phyloP scores from a whole-genome alignment of 2,329 filamentous ascomycete species.

The Cercospora zeina region DNA sequence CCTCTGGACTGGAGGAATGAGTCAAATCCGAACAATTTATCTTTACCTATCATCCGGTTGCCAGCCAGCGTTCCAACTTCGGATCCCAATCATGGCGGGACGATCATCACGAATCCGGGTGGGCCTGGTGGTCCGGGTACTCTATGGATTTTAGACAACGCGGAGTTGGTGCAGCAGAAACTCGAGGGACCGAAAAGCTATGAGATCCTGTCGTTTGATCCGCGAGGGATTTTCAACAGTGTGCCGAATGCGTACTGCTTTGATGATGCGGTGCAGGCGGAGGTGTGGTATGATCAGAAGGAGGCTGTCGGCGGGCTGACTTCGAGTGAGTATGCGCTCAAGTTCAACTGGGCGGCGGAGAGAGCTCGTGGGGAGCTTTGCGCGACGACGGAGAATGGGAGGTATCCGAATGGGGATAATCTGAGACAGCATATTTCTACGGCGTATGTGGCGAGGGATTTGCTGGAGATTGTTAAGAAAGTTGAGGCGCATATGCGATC shows the following conservation, averaged over 20 bases:
- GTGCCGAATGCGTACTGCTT: conserved; percentile 42
- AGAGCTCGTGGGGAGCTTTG: conserved; percentile 40
- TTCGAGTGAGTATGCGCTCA: conserved; percentile 27
- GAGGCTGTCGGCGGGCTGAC: conserved; percentile 23
- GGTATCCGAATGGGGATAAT: conserved; percentile 32
- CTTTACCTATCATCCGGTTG: conserved; percentile 48
- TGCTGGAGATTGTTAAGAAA: conserved; percentile 21
- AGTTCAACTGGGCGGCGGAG: conserved; percentile 42
- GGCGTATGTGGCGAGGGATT: conserved; percentile 19
- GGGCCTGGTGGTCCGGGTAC: conserved; percentile 46
- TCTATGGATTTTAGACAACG: conserved; percentile 25
- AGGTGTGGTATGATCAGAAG: conserved; percentile 38
- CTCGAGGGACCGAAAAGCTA: conserved; percentile 40
- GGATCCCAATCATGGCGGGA: conserved; percentile 45
- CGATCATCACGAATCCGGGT: conserved; percentile 46
- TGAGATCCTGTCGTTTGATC: conserved; percentile 51
- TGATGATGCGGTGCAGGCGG: conserved; percentile 33
- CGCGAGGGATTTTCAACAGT: conserved; percentile 45
- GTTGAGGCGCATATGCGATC: conserved; percentile 15
- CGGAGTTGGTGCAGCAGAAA: conserved; percentile 21
- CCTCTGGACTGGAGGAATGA: conserved; percentile 45
- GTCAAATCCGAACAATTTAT: conserved; percentile 34
- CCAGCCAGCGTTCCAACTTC: conserved; percentile 46
- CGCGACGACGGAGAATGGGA: conserved; percentile 38
- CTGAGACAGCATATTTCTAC: conserved; percentile 42